Conservation (phyloP, 2,329 filamentous ascomycete species). For the Clarireedia sp. region DNA sequence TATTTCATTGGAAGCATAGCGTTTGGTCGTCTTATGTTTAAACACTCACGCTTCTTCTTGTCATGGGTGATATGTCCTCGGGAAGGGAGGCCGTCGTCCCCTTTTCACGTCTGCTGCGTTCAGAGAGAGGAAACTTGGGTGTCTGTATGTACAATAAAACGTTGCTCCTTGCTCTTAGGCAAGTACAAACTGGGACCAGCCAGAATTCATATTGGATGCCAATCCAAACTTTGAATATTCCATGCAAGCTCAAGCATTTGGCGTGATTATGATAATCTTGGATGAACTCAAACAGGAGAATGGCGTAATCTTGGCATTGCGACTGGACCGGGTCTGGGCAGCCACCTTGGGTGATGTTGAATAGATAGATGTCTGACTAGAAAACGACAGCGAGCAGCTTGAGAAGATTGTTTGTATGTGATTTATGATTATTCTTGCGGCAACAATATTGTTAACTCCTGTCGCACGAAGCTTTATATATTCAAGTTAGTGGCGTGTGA, state of each 20-base stretch:
- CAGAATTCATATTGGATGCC: constrained; percentile 7
- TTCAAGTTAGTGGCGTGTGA: neutral
- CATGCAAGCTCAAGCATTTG: neutral
- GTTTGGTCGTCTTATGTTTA: constrained; percentile 19
- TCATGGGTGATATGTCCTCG: neutral
- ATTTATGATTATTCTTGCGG: no score
- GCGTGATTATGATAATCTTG: no score
- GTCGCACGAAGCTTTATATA: neutral
- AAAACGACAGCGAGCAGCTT: no score
- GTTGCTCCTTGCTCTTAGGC: constrained; percentile 18
- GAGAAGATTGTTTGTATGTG: no score
- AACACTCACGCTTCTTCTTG: neutral
- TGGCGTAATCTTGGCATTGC: no score
- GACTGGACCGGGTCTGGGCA: no score
- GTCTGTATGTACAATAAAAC: constrained; percentile 24
- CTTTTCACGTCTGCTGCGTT: no score
- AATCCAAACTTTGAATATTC: constrained; percentile 6
- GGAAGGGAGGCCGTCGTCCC: no score
- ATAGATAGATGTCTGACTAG: no score
- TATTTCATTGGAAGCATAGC: constrained; percentile 29
- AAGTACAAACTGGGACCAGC: constrained; percentile 19
- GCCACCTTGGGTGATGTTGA: no score
- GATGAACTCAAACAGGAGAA: no score
- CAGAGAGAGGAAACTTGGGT: constrained; percentile 1
- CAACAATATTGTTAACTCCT: no score